Conservation (phyloP, 768 basidiomycete species). For the Lentinula lateritia region DNA sequence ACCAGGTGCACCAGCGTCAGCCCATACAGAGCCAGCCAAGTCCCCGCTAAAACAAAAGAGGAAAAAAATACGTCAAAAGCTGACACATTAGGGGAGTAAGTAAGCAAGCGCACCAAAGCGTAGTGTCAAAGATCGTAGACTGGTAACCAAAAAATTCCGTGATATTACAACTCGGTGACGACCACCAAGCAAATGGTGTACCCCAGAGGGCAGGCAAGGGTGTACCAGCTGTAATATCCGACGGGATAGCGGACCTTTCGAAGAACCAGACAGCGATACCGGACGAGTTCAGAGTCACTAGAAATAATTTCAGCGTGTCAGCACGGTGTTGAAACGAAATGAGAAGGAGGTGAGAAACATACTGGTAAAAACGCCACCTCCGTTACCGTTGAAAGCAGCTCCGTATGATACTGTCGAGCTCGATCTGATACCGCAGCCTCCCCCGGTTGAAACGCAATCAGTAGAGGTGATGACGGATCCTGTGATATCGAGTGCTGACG, state of each 20-base stretch:
- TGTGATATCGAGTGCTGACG: constrained; percentile 46
- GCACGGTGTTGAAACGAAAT: constrained; percentile 3
- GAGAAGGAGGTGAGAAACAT: constrained; percentile 25
- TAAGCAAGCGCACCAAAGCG: constrained; percentile 56
- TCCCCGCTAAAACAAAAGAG: constrained; percentile 53
- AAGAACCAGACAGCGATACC: constrained; percentile 86
- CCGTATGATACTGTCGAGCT: constrained; percentile 64
- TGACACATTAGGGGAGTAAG: constrained; percentile 10
- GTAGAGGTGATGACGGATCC: constrained; percentile 64
- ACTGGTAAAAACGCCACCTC: constrained; percentile 91
- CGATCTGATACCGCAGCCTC: constrained; percentile 80
- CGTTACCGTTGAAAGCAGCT: constrained; percentile 68
- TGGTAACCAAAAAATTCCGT: constrained; percentile 76
- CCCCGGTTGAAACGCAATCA: constrained; percentile 62
- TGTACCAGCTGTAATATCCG: constrained; percentile 62
- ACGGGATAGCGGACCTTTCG: constrained; percentile 66
- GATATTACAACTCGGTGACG: constrained; percentile 68
- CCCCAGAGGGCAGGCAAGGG: constrained; percentile 80
- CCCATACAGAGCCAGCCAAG: constrained; percentile 84
- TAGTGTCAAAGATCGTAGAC: constrained; percentile 79
- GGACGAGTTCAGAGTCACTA: constrained; percentile 70
- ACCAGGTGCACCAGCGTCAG: constrained; percentile 65
- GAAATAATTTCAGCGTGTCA: neutral
- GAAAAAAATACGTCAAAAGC: neutral
- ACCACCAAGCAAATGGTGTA: constrained; percentile 72